Evolutionary conservation across 140 eudicot genomes (phyloP).

Genomic region (Flaveria floridana): DNA sequence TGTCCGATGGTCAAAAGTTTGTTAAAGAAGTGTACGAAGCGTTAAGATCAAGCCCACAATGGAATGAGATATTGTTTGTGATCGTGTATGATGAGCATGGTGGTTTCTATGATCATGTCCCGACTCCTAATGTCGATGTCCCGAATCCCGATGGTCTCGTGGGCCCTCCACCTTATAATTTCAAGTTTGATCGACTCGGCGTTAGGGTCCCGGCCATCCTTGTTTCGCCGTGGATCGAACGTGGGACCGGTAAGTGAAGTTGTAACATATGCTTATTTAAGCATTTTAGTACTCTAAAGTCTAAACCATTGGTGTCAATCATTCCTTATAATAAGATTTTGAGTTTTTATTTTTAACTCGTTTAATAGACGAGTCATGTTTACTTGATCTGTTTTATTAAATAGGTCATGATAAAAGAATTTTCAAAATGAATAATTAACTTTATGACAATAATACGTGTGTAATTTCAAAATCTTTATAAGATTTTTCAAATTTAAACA

Average conservation of each 20-base stretch:
- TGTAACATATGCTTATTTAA: not conserved
- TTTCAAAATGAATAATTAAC: too few relatives aligned
- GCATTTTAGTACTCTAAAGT: not conserved
- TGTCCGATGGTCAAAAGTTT: slow-evolving; percentile 64
- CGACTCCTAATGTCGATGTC: slow-evolving; percentile 57
- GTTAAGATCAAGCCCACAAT: slow-evolving; percentile 83
- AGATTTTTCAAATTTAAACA: too few relatives aligned
- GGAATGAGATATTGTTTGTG: slow-evolving; percentile 68
- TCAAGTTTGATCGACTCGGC: slow-evolving; percentile 75
- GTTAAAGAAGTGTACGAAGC: slow-evolving; percentile 77
- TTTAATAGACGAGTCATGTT: too few relatives aligned
- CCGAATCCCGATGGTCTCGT: slow-evolving; percentile 71
- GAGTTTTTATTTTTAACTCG: not conserved
- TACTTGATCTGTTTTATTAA: too few relatives aligned
- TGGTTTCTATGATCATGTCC: slow-evolving; percentile 87
- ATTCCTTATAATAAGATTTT: not conserved
- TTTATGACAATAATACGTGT: too few relatives aligned
- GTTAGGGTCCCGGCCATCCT: slow-evolving; percentile 81
- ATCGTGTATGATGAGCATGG: slow-evolving; percentile 84
- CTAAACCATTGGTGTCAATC: too few relatives aligned
- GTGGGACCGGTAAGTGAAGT: slow-evolving; percentile 59
- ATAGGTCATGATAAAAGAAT: not conserved
- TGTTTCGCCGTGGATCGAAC: slow-evolving; percentile 80
- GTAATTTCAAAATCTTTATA: too few relatives aligned
- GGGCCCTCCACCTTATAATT: slow-evolving; percentile 71